A percentile compares a stretch with the other conserved stretches of the same genome.
These are phyloP conservation scores for Orbilia oligospora DNA, from an alignment of 2,329 filamentous ascomycete species.

Conservation along the genomic window DNA sequence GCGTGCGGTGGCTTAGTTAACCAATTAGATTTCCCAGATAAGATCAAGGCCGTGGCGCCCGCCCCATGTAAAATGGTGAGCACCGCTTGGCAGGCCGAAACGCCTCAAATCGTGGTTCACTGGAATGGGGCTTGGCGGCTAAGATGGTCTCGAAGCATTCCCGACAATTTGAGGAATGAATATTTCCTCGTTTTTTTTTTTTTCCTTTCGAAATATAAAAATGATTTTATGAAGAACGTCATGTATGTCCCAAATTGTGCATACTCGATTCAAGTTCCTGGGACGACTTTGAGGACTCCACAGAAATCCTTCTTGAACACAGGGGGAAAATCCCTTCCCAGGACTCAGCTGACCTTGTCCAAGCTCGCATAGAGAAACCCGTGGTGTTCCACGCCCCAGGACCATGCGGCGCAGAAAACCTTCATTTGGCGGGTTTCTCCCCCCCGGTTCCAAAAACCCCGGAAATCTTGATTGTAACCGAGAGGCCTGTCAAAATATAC, in stretches of 20 bases:
- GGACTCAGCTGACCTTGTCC: slow-evolving; percentile 53
- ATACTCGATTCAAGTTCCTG: slow-evolving; percentile 34
- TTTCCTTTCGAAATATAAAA: neutral
- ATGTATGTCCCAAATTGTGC: slow-evolving; percentile 12
- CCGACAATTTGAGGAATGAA: slow-evolving; percentile 18
- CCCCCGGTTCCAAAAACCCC: slow-evolving; percentile 33
- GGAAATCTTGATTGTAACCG: slow-evolving; percentile 48
- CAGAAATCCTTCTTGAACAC: slow-evolving; percentile 23
- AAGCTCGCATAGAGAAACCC: slow-evolving; percentile 54
- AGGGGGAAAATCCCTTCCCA: slow-evolving; percentile 40
- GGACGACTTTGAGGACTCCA: neutral
- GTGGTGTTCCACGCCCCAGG: slow-evolving; percentile 30
- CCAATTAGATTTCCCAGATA: slow-evolving; percentile 54
- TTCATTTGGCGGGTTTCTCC: slow-evolving; percentile 31
- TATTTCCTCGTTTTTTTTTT: neutral
- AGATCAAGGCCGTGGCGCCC: slow-evolving; percentile 58
- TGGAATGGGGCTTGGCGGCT: slow-evolving; percentile 50
- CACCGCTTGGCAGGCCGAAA: slow-evolving; percentile 49
- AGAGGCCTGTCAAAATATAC: slow-evolving; percentile 40
- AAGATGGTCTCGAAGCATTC: slow-evolving; percentile 15
- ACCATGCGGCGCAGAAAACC: slow-evolving; percentile 22
- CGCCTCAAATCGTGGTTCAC: slow-evolving; percentile 49
- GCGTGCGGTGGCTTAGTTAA: slow-evolving; percentile 50
- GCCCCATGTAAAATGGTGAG: slow-evolving; percentile 28
- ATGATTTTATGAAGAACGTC: slow-evolving; percentile 19